Base-by-base conservation (phyloP, 2,329 filamentous ascomycete genomes). In the Curvularia sp. region DNA sequence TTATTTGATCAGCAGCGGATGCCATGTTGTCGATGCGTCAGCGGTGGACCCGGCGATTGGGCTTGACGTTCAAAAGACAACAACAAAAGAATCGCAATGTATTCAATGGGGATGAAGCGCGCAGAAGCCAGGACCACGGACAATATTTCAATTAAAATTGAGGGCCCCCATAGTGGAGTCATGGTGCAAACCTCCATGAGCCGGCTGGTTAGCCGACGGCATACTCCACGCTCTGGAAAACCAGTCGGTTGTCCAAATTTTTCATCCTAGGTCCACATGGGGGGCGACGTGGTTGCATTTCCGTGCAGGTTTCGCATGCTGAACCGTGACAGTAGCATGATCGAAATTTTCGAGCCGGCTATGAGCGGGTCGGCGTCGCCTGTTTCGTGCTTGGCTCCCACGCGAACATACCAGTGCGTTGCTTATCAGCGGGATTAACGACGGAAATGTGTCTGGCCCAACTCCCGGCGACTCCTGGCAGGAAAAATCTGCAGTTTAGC, bases 261-360 rank as follows among this genome's bases (percentile, higher is more conserved):
- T 73, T 74, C 70, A 69, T 68, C 53, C 49, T 65, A 66, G 72
- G 61, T 69, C 73, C 72, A 76, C 67, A 64, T 63, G 55, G 61
- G 59, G 64, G 61, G 61, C 55, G 64, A 58, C 57, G 53, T 39
- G 34, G 47, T 55, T 50, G 59, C 49, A 59, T 64, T 55, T 61
- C 56, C 53, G 63, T 57, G 61, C 59, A 50, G 48, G 65, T 59
- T 59, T 59, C 62, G 54, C 58, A 57, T 19, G 51, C 50, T 62
- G 64, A 53, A 61, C 61, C 65, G 62, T 66, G 59, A 63, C 39
- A 46, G 53, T 65, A 60, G 66, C 60, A 56, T 56, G 57, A 67
- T 60, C 43, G 67, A 71, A 71, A 70, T 59, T 63, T 69, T 67
- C 61, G 53, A 63, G 57, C 57, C 70, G 70, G 71, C 53, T 71